Conservation (phyloP, 2,329 filamentous ascomycete species). For the Metarhizium album region DNA sequence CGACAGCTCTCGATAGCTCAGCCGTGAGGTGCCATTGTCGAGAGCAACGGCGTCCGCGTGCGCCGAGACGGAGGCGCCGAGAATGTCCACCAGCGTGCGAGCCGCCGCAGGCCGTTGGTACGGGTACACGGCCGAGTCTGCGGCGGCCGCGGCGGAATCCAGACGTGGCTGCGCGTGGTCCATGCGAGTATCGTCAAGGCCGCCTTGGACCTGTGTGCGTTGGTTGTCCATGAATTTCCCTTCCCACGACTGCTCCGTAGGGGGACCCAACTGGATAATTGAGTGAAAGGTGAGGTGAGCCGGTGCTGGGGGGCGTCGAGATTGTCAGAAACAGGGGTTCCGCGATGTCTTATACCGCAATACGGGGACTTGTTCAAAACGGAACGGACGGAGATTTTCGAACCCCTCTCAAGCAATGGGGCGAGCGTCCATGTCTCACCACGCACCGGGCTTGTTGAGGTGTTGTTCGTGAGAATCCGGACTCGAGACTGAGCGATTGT, state of each 20-base stretch:
- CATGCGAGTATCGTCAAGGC: background rate
- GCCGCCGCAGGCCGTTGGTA: conserved; percentile 2
- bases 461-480: no score
- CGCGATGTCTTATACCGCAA: background rate
- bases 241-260: no score
- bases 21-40: conserved; percentile 8
- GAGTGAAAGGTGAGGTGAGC: no score
- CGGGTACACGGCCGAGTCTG: conserved; percentile 6
- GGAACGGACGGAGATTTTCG: no score
- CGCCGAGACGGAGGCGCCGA: conserved; percentile 5
- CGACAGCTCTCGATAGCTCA: conserved; percentile 8
- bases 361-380: background rate
- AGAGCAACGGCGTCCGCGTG: conserved; percentile 9
- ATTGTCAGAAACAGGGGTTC: background rate
- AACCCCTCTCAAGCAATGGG: no score
- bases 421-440: no score
- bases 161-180: background rate
- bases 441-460: no score
- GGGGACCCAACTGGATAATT: background rate
- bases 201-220: background rate
- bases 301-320: no score
- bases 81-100: conserved; percentile 13
- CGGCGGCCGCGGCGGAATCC: background rate
- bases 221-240: background rate
- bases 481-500: background rate